Percentiles rank a stretch among this genome's conserved stretches.
Conservation (phyloP, 805 yeast species). For the Wickerhamiella alocasiicola region DNA sequence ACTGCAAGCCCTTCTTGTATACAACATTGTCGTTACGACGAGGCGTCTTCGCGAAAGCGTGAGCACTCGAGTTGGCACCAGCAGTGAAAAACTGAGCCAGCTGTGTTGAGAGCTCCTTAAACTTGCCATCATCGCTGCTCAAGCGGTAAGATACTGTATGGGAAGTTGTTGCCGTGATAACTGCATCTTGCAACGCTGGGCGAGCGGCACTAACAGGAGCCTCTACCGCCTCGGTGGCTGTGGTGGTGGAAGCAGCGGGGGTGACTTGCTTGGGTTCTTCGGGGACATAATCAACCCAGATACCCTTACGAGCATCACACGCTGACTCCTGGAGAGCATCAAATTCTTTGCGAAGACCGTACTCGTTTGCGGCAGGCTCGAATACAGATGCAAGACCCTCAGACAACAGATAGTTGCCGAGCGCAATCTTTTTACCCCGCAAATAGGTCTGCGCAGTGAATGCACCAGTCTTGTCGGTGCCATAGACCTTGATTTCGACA, state of each 20-base stretch:
- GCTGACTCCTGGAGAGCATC: constrained; percentile 54
- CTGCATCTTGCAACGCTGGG: constrained; percentile 28
- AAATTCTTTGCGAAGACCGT: constrained; percentile 43
- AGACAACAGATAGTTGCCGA: constrained; percentile 42
- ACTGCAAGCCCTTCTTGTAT: constrained; percentile 42
- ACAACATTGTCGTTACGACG: constrained; percentile 45
- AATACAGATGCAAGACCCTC: constrained; percentile 57
- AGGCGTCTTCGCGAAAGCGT: constrained; percentile 28
- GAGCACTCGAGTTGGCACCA: constrained; percentile 23
- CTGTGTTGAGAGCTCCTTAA: constrained; percentile 19
- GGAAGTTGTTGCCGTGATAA: constrained; percentile 23
- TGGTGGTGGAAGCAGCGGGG: constrained; percentile 16
- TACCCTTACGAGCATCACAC: constrained; percentile 39
- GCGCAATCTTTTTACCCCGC: constrained; percentile 26
- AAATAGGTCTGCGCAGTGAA: constrained; percentile 61
- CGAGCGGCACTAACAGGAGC: constrained; percentile 13
- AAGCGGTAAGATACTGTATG: constrained; percentile 20
- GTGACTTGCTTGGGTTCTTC: constrained; percentile 23
- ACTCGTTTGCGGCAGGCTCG: constrained; percentile 47
- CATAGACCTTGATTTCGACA: constrained; percentile 55
- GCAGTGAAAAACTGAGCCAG: constrained; percentile 24
- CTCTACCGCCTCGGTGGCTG: constrained; percentile 16
- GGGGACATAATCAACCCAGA: constrained; percentile 52
- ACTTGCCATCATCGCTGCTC: constrained; percentile 15
- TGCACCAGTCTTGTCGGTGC: constrained; percentile 65